phyloP scores from a whole-genome alignment of 768 basidiomycete genomes.

The Cytidiella melzeri region DNA sequence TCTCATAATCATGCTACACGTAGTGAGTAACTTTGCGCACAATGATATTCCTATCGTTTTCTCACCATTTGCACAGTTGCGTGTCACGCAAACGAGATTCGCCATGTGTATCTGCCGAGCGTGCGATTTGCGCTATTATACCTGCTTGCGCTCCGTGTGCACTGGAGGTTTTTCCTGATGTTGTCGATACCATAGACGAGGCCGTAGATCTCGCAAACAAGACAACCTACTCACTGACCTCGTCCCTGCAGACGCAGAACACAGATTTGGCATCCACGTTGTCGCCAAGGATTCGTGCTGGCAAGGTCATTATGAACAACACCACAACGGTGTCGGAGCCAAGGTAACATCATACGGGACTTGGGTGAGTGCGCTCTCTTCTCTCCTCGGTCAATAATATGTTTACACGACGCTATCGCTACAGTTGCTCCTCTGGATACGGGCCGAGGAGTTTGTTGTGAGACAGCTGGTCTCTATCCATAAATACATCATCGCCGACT shows the following conservation, averaged over 20 bases:
- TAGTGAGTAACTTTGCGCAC: too few relatives aligned
- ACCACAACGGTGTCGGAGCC: slow-evolving; percentile 1
- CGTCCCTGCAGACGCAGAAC: slow-evolving; percentile 49
- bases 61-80: too few relatives aligned
- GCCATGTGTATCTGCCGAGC: too few relatives aligned
- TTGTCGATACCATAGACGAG: slow-evolving; percentile 46
- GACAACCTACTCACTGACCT: slow-evolving; percentile 43
- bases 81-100: too few relatives aligned
- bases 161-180: too few relatives aligned
- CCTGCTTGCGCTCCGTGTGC: too few relatives aligned
- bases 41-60: too few relatives aligned
- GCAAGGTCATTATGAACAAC: slow-evolving; percentile 21
- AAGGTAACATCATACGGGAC: slow-evolving; percentile 1
- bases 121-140: too few relatives aligned
- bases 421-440: slow-evolving; percentile 5
- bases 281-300: slow-evolving; percentile 41
- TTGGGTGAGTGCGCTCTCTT: slow-evolving; percentile 7
- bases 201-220: slow-evolving; percentile 52
- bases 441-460: slow-evolving; percentile 1
- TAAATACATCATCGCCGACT: too few relatives aligned
- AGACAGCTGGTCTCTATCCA: slow-evolving; percentile 3
- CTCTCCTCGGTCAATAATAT: background rate
- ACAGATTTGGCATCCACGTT: slow-evolving; percentile 37
- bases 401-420: too few relatives aligned
- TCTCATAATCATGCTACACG: too few relatives aligned